Conservation (phyloP, 139 green algal species). For the Nannochloris sp. region DNA sequence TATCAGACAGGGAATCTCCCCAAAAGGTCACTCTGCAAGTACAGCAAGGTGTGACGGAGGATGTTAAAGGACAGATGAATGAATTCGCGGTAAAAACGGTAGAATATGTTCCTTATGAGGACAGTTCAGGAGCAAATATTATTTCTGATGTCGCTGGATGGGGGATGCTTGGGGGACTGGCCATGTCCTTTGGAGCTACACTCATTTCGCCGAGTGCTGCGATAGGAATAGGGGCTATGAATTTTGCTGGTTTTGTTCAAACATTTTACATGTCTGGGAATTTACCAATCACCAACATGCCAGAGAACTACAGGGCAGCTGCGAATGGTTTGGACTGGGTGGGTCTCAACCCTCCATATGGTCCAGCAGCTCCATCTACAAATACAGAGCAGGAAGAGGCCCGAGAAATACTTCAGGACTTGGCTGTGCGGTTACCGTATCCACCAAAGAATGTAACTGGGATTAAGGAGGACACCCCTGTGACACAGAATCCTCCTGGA, state of each 20-base stretch:
- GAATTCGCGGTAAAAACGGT: neutral
- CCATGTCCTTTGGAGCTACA: constrained; percentile 14
- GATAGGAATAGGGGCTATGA: constrained; percentile 19
- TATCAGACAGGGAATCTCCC: constrained; percentile 1
- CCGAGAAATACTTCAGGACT: neutral
- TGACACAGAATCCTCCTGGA: no score
- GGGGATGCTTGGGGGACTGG: constrained; percentile 10
- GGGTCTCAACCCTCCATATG: constrained; percentile 1
- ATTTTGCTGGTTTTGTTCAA: constrained; percentile 20
- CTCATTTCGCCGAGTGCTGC: constrained; percentile 7
- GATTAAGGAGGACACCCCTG: neutral
- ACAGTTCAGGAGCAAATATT: neutral
- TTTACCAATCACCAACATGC: constrained; percentile 26
- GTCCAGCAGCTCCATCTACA: constrained; percentile 1
- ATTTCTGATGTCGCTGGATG: constrained; percentile 11
- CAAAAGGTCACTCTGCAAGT: constrained; percentile 7
- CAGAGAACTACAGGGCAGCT: constrained; percentile 6
- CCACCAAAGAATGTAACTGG: neutral
- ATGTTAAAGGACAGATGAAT: constrained; percentile 2
- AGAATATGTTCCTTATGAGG: constrained; percentile 9
- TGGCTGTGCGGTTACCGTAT: neutral
- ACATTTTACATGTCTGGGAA: constrained; percentile 18
- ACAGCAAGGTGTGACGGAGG: neutral
- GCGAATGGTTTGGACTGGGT: constrained; percentile 5
- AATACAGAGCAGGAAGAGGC: neutral